A percentile compares a stretch with the other conserved stretches of the same genome.
Conservation (phyloP, 73 alveolate genomes). For the Durusdinium trenchii region DNA sequence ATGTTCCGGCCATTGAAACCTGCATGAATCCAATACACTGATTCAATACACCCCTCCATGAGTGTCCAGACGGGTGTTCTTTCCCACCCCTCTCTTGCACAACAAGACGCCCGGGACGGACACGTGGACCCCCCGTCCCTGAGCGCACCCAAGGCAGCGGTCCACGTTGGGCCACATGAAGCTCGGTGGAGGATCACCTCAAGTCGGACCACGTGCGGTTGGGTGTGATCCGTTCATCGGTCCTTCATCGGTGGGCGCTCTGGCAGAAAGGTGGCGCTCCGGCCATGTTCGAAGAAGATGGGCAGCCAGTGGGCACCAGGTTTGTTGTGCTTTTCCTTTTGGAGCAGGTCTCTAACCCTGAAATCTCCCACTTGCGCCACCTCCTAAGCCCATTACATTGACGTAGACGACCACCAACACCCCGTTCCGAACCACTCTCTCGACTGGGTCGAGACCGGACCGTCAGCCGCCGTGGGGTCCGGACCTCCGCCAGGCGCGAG, state of each 20-base stretch:
- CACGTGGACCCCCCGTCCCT: background rate
- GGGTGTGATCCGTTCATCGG: background rate
- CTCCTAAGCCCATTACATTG: background rate
- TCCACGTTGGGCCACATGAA: background rate
- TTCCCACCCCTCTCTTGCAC: background rate
- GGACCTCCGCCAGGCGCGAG: too few species aligned
- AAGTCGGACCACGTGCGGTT: background rate
- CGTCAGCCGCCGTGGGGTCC: too few species aligned
- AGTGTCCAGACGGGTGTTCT: background rate
- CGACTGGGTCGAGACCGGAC: too few species aligned
- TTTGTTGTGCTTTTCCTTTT: background rate
- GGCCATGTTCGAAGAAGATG: background rate
- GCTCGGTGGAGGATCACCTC: slow-evolving; percentile 50
- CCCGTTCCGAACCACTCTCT: too few species aligned
- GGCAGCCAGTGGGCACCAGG: background rate
- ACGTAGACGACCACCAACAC: too few species aligned
- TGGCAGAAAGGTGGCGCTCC: background rate
- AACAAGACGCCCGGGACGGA: background rate
- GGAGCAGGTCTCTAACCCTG: background rate
- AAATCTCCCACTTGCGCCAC: background rate
- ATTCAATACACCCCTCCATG: background rate
- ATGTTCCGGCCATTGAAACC: background rate
- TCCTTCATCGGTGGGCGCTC: background rate
- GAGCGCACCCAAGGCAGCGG: slow-evolving; percentile 15
- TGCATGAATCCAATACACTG: background rate